Evolutionary conservation across 2,329 filamentous ascomycete genomes (phyloP).

Genomic region (Fusarium setosum): DNA sequence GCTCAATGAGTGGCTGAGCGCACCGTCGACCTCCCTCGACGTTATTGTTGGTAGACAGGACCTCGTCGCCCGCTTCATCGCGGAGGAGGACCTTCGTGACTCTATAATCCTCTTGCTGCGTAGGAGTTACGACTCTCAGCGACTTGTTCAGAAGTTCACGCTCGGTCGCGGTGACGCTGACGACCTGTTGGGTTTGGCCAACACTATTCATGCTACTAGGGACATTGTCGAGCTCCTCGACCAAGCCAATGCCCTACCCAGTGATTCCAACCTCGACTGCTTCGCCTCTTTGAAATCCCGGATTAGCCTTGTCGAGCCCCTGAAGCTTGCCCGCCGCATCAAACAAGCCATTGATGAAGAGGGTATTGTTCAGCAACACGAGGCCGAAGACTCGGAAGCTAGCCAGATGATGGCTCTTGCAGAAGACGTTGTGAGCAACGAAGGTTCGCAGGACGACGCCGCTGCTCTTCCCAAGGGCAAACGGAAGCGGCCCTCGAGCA

Average conservation of each 20-base stretch:
- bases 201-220: slow-evolving; percentile 80
- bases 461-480: slow-evolving; percentile 66
- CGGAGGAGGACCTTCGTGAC: slow-evolving; percentile 75
- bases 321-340: slow-evolving; percentile 77
- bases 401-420: slow-evolving; percentile 79
- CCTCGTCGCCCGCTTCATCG: slow-evolving; percentile 80
- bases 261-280: slow-evolving; percentile 44
- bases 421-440: slow-evolving; percentile 74
- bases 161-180: slow-evolving; percentile 92
- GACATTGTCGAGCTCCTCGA: slow-evolving; percentile 67
- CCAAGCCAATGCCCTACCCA: slow-evolving; percentile 26
- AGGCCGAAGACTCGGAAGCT: slow-evolving; percentile 78
- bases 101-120: slow-evolving; percentile 75
- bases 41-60: slow-evolving; percentile 85
- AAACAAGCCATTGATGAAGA: slow-evolving; percentile 90
- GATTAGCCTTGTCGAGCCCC: slow-evolving; percentile 75
- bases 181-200: slow-evolving; percentile 85
- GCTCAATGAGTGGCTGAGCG: slow-evolving; percentile 85
- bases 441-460: slow-evolving; percentile 70
- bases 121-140: slow-evolving; percentile 85
- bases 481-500: slow-evolving; percentile 57
- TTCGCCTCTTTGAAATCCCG: slow-evolving; percentile 62
- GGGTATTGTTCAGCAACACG: slow-evolving; percentile 83
- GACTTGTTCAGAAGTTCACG: slow-evolving; percentile 93
- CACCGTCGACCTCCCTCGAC: slow-evolving; percentile 87